Evolutionary conservation across 148 eudicot genomes (phyloP), one percentile per base, ranked within the genome.

Genomic region (Diospyros kaki): DNA sequence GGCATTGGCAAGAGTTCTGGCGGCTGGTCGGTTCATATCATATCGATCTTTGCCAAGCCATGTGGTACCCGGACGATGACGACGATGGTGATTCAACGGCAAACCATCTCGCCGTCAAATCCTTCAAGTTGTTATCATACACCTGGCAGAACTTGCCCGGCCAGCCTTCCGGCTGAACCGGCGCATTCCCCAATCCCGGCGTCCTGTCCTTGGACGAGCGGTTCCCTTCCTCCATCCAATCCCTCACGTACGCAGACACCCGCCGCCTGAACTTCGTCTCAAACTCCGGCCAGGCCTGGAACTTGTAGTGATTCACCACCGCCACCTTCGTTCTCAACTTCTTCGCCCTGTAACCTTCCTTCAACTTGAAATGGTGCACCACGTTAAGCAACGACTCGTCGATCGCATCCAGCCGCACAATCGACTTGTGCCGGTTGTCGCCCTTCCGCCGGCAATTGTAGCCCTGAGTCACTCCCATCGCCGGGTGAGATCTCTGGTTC

Each of bases 251-350:
- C 6, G 97, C 90, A 8, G 98, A 91, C 3, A 93, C 98, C 46
- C 98, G 55, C 40, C 97, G 75, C 60, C 89, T 71, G 56, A 89
- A 93, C 88, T 93, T 93, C 68, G 83, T 78, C 77, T 79, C 85
- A 63, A 93, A 93, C 77, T 86, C 98, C 6, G 90, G 82, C 98
- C 98, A 93, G 9, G 93, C 98, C 70, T 93, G 97, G 73, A 72
- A 93, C 83, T 91, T 91, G 55, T 93, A 93, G 64, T 89, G 97
- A 64, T 91, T 93, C 70, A 93, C 92, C 41, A 84, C 81, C 77
- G 86, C 88, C 1, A n/a, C 38, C 1, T 66, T 43, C 0, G 52
- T 39, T 1, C 69, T 75, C 61, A 86, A 2, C 54, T 73, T 82
- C 41, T 4, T 66, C 13, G 73, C 51, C 59, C 40, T 80, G 72